Conservation (phyloP, 169 alveolate species). For the Cryptosporidium canis region DNA sequence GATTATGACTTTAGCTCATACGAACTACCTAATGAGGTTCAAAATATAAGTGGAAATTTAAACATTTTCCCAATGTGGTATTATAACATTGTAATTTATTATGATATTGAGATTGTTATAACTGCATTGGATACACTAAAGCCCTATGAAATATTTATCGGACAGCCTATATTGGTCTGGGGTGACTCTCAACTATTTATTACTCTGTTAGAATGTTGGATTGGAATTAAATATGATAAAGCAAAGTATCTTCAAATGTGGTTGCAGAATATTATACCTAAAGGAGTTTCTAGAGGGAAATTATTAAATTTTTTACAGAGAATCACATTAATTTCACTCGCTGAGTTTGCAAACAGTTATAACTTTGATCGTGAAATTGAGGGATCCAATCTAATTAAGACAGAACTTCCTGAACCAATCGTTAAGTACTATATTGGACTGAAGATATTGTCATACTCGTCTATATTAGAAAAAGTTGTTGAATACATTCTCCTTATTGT, state of each 20-base stretch:
- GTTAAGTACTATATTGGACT: constrained; percentile 41
- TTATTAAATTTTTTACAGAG: constrained; percentile 30
- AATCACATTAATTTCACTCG: constrained; percentile 51
- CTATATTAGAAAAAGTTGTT: constrained; percentile 54
- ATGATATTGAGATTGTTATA: constrained; percentile 42
- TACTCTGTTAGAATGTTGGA: constrained; percentile 46
- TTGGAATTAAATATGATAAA: constrained; percentile 48
- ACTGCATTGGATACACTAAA: constrained; percentile 58
- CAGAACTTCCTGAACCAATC: constrained; percentile 13
- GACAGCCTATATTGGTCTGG: constrained; percentile 35
- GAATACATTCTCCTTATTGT: constrained; percentile 15
- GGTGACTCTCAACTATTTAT: constrained; percentile 68
- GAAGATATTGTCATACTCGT: constrained; percentile 43
- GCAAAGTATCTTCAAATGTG: constrained; percentile 45
- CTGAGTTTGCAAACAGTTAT: constrained; percentile 43
- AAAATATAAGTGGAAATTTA: background rate
- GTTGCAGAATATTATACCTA: constrained; percentile 61
- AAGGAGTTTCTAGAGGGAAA: constrained; percentile 39
- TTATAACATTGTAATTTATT: constrained; percentile 45
- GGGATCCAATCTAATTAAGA: background rate
- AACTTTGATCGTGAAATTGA: constrained; percentile 34
- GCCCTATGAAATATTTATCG: constrained; percentile 34
- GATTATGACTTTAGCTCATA: background rate
- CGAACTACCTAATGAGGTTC: constrained; percentile 4
- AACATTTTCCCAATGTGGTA: constrained; percentile 39